Conservation (phyloP, 176 grass and related monocot genomes). For the Sorghum bicolor region DNA sequence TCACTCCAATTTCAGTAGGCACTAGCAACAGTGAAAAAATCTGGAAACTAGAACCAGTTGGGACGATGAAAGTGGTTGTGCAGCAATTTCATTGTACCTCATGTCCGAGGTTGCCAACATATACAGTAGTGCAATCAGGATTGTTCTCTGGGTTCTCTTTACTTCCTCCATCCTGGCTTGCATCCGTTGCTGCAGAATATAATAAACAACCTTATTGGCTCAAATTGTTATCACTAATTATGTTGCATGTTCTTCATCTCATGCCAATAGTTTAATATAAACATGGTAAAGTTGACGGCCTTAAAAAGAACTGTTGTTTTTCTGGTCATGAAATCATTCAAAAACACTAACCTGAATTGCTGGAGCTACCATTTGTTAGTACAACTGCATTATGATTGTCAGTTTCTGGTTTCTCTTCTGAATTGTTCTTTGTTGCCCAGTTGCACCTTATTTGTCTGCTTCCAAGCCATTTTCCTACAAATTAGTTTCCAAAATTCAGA, state of each 20-base stretch:
- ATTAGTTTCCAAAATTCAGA: constrained; percentile 20
- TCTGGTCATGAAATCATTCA: constrained; percentile 18
- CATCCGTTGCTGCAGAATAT: constrained; percentile 43
- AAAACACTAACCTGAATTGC: constrained; percentile 51
- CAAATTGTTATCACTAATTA: not conserved
- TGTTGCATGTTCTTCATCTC: not conserved
- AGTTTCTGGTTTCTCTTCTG: constrained; percentile 75
- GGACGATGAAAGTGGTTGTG: not conserved
- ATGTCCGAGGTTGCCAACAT: constrained; percentile 80
- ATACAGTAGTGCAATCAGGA: constrained; percentile 79
- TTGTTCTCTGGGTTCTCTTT: constrained; percentile 76
- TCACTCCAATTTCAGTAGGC: not conserved
- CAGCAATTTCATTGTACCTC: constrained; percentile 47
- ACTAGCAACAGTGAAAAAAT: not conserved
- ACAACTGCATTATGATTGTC: constrained; percentile 75
- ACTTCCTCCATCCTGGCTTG: constrained; percentile 49
- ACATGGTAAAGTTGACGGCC: not conserved
- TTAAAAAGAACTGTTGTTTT: not conserved
- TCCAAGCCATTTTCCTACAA: constrained; percentile 79
- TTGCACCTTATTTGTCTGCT: constrained; percentile 83
- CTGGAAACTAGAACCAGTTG: not conserved
- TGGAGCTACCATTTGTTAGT: constrained; percentile 59
- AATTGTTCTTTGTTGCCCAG: constrained; percentile 71
- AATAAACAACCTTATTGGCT: not conserved
- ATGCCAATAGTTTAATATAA: constrained; percentile 10